Evolutionary conservation across 257 asterid genomes (phyloP), one percentile per base, ranked within the genome.

Genomic region (Nicotiana obtusifolia): DNA sequence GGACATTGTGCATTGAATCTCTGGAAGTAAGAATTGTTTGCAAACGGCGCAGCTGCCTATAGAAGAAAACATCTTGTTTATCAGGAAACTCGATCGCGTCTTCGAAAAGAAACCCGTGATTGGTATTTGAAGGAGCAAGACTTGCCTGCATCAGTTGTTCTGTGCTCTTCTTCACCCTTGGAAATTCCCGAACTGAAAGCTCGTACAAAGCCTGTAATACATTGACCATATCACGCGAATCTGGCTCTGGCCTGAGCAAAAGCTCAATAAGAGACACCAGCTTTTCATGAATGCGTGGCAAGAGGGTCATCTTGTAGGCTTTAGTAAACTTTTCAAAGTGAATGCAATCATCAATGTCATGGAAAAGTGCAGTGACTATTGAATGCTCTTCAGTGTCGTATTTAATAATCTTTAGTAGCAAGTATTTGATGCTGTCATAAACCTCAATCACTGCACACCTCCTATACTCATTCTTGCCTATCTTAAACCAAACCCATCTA

Each of bases 381-480:
- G 92, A 83, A 83, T 92, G 91, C 87, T 95, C 99, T 24, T 90
- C 93, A 0, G 96, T 85, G 37, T 82, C 95, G 44, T 88, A 83
- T 75, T 91, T 93, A 59, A 93, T 82, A 71, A 95, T 89, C 88
- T 87, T 91, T 37, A 89, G 93, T 77, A 95, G 91, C 89, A 95
- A 84, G 87, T 89, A 89, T 81, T 90, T 93, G 82, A 92, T 71
- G 90, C 97, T 90, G 81, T 92, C 98, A 79, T 91, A 95, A 79
- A 94, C 94, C 86, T 95, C 99, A 52, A 92, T 83, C 73, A 91
- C 98, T 5, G 98, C 99, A 84, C 99, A 93, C 13, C 99, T 86
- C 64, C 99, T 86, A 60, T 93, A 95, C 88, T 93, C 99, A 24
- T 62, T 89, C 91, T 91, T 89, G 87, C 99, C 93, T 62, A 95